Percentiles rank a stretch among this genome's conserved stretches.
Conservation (phyloP, 2,329 filamentous ascomycete genomes). For the Xylariaceae sp. region DNA sequence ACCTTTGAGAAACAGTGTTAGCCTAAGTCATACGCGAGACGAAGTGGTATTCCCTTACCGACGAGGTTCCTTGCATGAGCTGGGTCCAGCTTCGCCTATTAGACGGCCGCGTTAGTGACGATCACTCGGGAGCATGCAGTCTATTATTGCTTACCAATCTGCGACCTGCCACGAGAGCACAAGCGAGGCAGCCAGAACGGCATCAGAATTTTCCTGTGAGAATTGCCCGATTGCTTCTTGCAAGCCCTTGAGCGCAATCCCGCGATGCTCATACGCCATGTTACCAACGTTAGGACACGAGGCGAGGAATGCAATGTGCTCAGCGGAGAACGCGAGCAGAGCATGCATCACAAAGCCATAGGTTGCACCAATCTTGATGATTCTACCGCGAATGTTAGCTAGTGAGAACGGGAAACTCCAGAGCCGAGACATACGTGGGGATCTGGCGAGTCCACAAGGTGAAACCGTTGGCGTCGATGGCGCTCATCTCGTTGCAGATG, state of each 20-base stretch:
- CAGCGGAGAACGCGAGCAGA: slow-evolving; percentile 88
- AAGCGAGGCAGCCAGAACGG: slow-evolving; percentile 84
- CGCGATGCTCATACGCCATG: slow-evolving; percentile 85
- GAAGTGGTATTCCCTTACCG: slow-evolving; percentile 51
- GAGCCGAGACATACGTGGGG: slow-evolving; percentile 64
- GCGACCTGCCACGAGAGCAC: slow-evolving; percentile 94
- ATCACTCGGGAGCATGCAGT: slow-evolving; percentile 25
- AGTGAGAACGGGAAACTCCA: slow-evolving; percentile 6
- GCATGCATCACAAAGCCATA: slow-evolving; percentile 92
- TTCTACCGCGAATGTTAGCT: slow-evolving; percentile 45
- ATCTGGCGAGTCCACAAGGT: slow-evolving; percentile 92
- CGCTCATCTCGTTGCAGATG: slow-evolving; percentile 77
- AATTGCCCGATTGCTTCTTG: slow-evolving; percentile 84
- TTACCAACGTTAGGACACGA: slow-evolving; percentile 81
- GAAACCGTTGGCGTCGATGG: slow-evolving; percentile 73
- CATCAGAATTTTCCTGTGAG: slow-evolving; percentile 82
- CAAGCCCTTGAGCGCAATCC: slow-evolving; percentile 78
- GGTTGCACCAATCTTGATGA: slow-evolving; percentile 75
- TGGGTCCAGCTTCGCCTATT: slow-evolving; percentile 86
- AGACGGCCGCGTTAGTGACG: slow-evolving; percentile 30
- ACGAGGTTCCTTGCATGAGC: slow-evolving; percentile 85
- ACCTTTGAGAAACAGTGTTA: slow-evolving; percentile 50
- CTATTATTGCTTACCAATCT: slow-evolving; percentile 71
- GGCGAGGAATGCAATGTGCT: slow-evolving; percentile 86
- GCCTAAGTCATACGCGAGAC: slow-evolving; percentile 5